Percentiles rank a stretch among this genome's conserved stretches.
Evolutionary conservation across 2,329 filamentous ascomycete genomes (phyloP).

Genomic region (Sarocladiaceae sp.): DNA sequence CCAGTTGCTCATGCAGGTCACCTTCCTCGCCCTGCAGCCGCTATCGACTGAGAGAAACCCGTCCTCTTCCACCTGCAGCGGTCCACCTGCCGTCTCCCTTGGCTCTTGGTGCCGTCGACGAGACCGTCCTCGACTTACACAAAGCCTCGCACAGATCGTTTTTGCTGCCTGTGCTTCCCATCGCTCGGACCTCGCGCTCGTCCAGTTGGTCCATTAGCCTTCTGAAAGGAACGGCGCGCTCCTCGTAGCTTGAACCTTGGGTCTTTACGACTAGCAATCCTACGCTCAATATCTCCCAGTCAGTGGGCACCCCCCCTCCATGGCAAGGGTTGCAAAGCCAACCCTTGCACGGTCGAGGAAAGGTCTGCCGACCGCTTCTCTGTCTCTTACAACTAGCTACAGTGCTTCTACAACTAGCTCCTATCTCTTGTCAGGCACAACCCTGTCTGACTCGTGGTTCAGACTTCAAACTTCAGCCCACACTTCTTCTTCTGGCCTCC

Average conservation of each 20-base stretch:
- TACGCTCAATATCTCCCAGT: background rate
- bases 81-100: background rate
- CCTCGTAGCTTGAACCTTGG: background rate
- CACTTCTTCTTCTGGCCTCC: background rate
- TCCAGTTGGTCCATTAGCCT: background rate
- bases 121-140: background rate
- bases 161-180: background rate
- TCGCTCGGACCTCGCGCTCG: background rate
- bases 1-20: constrained; percentile 6
- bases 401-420: background rate
- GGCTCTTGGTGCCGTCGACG: background rate
- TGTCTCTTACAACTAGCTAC: background rate
- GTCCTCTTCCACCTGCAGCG: background rate
- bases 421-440: background rate
- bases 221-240: constrained; percentile 5
- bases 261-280: background rate
- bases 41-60: background rate
- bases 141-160: background rate
- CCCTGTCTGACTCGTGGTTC: constrained; percentile 5
- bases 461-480: background rate
- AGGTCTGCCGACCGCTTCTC: background rate
- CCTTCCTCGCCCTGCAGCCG: constrained; percentile 8
- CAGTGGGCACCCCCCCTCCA: background rate
- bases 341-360: background rate
- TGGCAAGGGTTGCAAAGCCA: background rate